phyloP scores from a whole-genome alignment of 345 rosid genomes.

The Erysimum cheiranthoides region DNA sequence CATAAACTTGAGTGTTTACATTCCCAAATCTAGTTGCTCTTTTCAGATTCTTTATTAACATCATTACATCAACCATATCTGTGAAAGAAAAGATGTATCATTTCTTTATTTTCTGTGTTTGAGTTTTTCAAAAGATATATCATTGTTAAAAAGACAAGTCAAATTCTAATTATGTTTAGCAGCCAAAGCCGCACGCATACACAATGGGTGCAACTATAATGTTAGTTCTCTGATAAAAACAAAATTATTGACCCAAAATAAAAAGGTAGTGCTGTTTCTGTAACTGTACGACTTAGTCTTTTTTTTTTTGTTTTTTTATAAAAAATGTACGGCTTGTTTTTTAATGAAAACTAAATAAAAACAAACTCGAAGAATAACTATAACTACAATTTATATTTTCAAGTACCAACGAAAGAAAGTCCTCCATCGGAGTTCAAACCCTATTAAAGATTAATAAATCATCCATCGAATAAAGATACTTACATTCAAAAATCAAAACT shows the following conservation, averaged over 20 bases:
- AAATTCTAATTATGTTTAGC: not conserved
- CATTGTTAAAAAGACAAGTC: not conserved
- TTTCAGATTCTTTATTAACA: too few relatives aligned
- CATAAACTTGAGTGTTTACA: not conserved
- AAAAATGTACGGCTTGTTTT: too few relatives aligned
- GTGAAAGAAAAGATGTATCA: not conserved
- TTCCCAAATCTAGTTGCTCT: not conserved
- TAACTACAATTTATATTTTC: not conserved
- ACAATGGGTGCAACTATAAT: conserved; percentile 12
- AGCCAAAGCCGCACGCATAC: not conserved
- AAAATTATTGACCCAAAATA: not conserved
- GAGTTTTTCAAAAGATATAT: not conserved
- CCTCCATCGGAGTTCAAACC: not conserved
- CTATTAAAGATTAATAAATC: conserved; percentile 4
- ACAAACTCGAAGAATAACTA: conserved; percentile 26
- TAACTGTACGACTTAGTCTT: conserved; percentile 5
- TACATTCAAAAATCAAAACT: not conserved
- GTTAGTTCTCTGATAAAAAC: conserved; percentile 30
- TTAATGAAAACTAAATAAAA: not conserved
- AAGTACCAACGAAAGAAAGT: not conserved
- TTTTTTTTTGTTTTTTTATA: too few relatives aligned
- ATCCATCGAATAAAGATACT: conserved; percentile 8
- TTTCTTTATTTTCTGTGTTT: too few relatives aligned
- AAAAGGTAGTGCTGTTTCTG: conserved; percentile 28
- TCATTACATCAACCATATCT: not conserved